phyloP scores from a whole-genome alignment of 805 yeast species.

The Maudiozyma serrabonitensis region DNA sequence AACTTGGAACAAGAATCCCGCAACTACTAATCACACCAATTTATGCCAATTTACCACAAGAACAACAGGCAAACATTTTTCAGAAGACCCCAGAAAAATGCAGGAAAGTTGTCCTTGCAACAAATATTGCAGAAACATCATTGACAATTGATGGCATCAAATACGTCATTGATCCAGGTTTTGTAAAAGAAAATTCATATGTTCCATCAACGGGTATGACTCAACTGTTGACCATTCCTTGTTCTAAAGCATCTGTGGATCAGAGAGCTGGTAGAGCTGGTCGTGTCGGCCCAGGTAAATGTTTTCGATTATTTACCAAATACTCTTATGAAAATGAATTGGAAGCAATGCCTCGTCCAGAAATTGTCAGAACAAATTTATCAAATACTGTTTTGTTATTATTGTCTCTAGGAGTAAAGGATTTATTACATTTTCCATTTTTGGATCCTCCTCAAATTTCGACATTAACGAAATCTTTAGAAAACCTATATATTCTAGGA shows the following conservation, averaged over 20 bases:
- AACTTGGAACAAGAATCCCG: slow-evolving; percentile 49
- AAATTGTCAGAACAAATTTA: slow-evolving; percentile 77
- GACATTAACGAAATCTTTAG: slow-evolving; percentile 64
- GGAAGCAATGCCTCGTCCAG: slow-evolving; percentile 77
- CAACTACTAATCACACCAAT: slow-evolving; percentile 74
- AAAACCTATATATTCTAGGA: slow-evolving; percentile 74
- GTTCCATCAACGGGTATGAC: slow-evolving; percentile 87
- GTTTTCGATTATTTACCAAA: slow-evolving; percentile 82
- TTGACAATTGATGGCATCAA: slow-evolving; percentile 93
- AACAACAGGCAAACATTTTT: slow-evolving; percentile 70
- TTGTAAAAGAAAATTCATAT: slow-evolving; percentile 83
- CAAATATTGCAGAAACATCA: slow-evolving; percentile 96
- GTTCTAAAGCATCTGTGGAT: slow-evolving; percentile 91
- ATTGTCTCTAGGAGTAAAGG: slow-evolving; percentile 76
- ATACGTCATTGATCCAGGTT: slow-evolving; percentile 91
- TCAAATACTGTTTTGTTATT: slow-evolving; percentile 66
- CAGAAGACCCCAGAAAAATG: slow-evolving; percentile 74
- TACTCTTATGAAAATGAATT: slow-evolving; percentile 60
- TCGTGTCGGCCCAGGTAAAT: slow-evolving; percentile 93
- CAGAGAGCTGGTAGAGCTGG: slow-evolving; percentile 99
- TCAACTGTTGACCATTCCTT: slow-evolving; percentile 73
- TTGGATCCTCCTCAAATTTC: slow-evolving; percentile 81
- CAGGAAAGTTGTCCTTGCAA: slow-evolving; percentile 85
- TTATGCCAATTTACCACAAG: slow-evolving; percentile 84
- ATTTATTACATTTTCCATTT: slow-evolving; percentile 74